Evolutionary conservation across 192 early-diverging fungal genomes (phyloP), one percentile per base, ranked within the genome.

Genomic region (Backusella macrospora): DNA sequence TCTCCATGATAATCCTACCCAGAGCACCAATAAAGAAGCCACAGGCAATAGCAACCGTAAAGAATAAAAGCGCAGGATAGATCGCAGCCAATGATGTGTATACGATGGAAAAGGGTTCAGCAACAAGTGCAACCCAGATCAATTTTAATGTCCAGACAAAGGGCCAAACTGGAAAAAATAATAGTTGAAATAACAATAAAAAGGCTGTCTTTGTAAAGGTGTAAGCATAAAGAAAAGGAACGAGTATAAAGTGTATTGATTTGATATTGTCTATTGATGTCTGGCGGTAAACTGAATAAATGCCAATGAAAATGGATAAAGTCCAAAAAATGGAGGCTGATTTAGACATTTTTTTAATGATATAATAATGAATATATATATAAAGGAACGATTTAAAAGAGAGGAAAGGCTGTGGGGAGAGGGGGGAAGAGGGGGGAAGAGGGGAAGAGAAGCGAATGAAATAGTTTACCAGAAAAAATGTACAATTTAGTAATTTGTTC

Each of bases 401-500:
- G 29, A 34, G 29, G 29, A 34, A 34, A 34, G 29, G 29, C 2
- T 34, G 29, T 34, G 29, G 29, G 29, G 2, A 2, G 29, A 2
- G 2, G 29, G 29, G 29, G 29, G 29, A 34, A 34, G 29, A 59
- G 26, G 13, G 52, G 23, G 9, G 26, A 59, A 23, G 52, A 14
- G 47, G 9, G 52, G 23, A 59, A 59, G 52, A 59, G 52, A 4
- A 12, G 21, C 26, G 21, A 59, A 59, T 59, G 52, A 59, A 59
- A 59, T 59, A 23, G 21, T 59, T 18, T 4, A 12, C 2, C 26
- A 10, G 1, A 9, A 43, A 21, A 59, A 55, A 23, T 59, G 21
- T 59, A 59, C 49, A 59, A 59, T 65, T 65, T 65, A n/a, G 38
- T 65, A n/a, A 15, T 38, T 6, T 38, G 6, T 65, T 38, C 63